A percentile compares a stretch with the other conserved stretches of the same genome.
Conservation (phyloP, 169 alveolate species). For the Eimeria mitis region DNA sequence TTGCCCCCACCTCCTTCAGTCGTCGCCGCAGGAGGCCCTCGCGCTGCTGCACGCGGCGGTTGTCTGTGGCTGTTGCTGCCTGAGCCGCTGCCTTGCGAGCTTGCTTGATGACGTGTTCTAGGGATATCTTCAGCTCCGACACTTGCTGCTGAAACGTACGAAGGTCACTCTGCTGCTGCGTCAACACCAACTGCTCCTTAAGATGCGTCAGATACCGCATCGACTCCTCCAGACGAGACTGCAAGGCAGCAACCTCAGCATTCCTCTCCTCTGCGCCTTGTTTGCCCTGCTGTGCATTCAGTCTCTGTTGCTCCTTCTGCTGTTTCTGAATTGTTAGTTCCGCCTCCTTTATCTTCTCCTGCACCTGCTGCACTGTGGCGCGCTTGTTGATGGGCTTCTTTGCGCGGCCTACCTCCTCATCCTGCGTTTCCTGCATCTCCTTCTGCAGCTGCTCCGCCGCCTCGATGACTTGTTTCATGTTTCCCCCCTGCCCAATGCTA, state of each 20-base stretch:
- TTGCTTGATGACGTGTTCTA: neutral
- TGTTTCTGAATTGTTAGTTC: conserved; percentile 75
- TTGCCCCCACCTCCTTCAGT: conserved; percentile 45
- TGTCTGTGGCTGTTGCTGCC: conserved; percentile 34
- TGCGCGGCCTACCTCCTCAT: conserved; percentile 48
- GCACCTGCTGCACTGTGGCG: conserved; percentile 80
- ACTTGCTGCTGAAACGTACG: conserved; percentile 76
- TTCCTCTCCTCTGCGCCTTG: neutral
- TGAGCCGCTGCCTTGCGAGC: conserved; percentile 52
- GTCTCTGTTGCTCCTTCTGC: conserved; percentile 70
- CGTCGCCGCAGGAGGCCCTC: conserved; percentile 14
- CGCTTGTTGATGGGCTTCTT: conserved; percentile 80
- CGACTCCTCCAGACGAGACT: conserved; percentile 66
- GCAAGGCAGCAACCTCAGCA: conserved; percentile 25
- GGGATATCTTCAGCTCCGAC: conserved; percentile 19
- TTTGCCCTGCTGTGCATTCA: neutral
- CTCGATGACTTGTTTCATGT: conserved; percentile 9
- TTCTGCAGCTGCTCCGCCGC: conserved; percentile 34
- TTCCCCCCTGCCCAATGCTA: conserved; percentile 3
- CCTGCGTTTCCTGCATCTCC: conserved; percentile 63
- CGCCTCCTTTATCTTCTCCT: conserved; percentile 78
- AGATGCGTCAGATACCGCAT: conserved; percentile 69
- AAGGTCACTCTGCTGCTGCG: conserved; percentile 81
- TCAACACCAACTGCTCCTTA: conserved; percentile 76
- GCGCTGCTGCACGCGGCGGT: conserved; percentile 58